Evolutionary conservation across 1,284 basidiomycete species (phyloP).

Genomic region (Ustilago trichophora): DNA sequence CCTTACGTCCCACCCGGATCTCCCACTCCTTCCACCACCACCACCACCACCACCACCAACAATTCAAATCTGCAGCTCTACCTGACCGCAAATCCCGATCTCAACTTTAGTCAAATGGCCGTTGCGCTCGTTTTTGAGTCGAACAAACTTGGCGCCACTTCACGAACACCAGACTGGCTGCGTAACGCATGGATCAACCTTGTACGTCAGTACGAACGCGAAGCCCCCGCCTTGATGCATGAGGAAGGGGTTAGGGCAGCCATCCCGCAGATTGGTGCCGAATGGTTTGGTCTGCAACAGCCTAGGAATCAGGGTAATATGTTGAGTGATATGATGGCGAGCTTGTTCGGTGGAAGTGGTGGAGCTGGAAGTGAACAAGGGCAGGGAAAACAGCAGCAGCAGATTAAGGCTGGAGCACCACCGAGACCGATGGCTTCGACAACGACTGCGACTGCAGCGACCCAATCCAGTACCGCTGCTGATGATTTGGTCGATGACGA

Average conservation of each 20-base stretch:
- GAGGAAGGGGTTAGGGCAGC: constrained; percentile 30
- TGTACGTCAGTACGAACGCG: constrained; percentile 48
- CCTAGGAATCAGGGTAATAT: constrained; percentile 42
- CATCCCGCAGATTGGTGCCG: constrained; percentile 32
- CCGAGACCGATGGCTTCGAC: constrained; percentile 8
- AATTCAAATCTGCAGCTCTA: too few relatives aligned
- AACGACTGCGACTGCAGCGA: too few relatives aligned
- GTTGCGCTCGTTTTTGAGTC: constrained; percentile 52
- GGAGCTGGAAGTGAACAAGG: constrained; percentile 7
- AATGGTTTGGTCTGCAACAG: constrained; percentile 47
- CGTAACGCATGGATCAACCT: constrained; percentile 44
- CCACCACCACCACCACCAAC: too few relatives aligned
- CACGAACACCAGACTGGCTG: constrained; percentile 37
- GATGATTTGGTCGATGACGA: constrained; percentile 48
- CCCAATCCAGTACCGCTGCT: too few relatives aligned
- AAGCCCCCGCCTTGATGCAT: constrained; percentile 40
- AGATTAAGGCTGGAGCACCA: constrained; percentile 14
- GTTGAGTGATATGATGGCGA: constrained; percentile 56
- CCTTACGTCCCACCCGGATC: constrained; percentile 54
- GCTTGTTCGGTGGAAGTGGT: constrained; percentile 34
- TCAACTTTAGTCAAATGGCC: constrained; percentile 63
- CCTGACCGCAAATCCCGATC: too few relatives aligned
- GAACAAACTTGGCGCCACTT: constrained; percentile 4
- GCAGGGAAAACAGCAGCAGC: background rate
- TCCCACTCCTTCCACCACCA: constrained; percentile 17